Evolutionary conservation across 2,329 filamentous ascomycete species (phyloP), one percentile per base, ranked within the genome.

Genomic region (Beauveria caledonica): DNA sequence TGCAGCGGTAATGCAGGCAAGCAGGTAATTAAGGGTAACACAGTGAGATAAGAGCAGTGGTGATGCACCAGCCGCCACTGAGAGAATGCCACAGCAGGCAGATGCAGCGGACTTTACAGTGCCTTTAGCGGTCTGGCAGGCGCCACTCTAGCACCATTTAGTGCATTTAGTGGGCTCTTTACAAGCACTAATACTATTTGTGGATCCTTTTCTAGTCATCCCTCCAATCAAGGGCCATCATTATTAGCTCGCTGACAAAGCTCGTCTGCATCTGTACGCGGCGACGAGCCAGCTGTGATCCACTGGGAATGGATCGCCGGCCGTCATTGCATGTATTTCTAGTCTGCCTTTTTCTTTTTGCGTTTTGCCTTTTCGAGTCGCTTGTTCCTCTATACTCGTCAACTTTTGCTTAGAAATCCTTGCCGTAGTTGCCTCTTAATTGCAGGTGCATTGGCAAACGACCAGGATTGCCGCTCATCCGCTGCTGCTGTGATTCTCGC

Each of bases 211-310:
- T 3, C 4, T 9, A 13, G 40, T 7, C 11, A 36, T 42, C 27
- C 6, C 8, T 33, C 57, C 57, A 59, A 59, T 59, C 39, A 50
- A 10, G 5, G 13, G 25, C 10, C n/a, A 13, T n/a, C 39, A 13
- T 44, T 5, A n/a, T 7, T 5, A n/a, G 11, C 33, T 36, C 52
- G 58, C 58, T 60, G 58, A 60, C 58, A 60, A 59, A 59, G 57
- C 57, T 39, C 33, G 10, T 44, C 29, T 40, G 17, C 21, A 25
- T 40, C 46, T 58, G 36, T 13, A 51, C 21, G 7, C 56, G 39
- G 56, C 56, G 56, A 52, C 11, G 17, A 29, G 36, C 36, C 45
- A 52, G 27, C 27, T 13, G 33, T 56, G 51, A 49, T 60, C 51
- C 58, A 60, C 58, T 46, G 51, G 17, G 23, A 7, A 49, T 42